phyloP scores from a whole-genome alignment of 257 asterid genomes.

The Nicotiana tomentosiformis region DNA sequence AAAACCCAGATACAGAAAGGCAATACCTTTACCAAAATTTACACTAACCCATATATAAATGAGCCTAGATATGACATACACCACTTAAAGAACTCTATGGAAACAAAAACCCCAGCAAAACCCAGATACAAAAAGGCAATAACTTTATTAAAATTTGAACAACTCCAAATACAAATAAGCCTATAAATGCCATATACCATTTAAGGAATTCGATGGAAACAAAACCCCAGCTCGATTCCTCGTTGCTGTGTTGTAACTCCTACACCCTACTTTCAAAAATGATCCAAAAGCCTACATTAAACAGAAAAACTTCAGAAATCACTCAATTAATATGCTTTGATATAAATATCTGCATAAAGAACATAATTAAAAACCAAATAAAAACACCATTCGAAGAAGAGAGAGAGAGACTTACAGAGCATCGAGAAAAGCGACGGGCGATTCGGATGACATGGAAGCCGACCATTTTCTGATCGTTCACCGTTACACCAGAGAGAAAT shows the following conservation, averaged over 20 bases:
- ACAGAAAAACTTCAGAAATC: not conserved
- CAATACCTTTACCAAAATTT: not conserved
- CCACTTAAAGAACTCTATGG: not conserved
- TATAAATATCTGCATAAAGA: not conserved
- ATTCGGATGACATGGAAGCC: not conserved
- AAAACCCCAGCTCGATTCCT: not conserved
- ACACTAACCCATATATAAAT: not conserved
- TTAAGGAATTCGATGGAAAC: not conserved
- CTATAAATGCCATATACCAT: not conserved
- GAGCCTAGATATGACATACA: not conserved
- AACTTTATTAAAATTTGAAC: not conserved
- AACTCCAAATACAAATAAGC: not conserved
- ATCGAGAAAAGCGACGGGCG: not conserved
- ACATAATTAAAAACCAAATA: not conserved
- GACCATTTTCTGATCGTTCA: not conserved
- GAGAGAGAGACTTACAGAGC: not conserved
- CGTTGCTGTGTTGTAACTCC: not conserved
- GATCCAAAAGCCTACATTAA: not conserved
- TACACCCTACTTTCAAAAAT: not conserved
- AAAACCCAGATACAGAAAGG: not conserved
- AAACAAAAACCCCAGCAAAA: not conserved
- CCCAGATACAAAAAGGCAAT: not conserved
- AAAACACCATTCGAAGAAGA: not conserved
- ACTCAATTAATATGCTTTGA: not conserved
- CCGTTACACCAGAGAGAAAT: not conserved